These are phyloP conservation scores for Curvularia verruculosa DNA, from an alignment of 2,329 filamentous ascomycete species.

Conservation along the genomic window DNA sequence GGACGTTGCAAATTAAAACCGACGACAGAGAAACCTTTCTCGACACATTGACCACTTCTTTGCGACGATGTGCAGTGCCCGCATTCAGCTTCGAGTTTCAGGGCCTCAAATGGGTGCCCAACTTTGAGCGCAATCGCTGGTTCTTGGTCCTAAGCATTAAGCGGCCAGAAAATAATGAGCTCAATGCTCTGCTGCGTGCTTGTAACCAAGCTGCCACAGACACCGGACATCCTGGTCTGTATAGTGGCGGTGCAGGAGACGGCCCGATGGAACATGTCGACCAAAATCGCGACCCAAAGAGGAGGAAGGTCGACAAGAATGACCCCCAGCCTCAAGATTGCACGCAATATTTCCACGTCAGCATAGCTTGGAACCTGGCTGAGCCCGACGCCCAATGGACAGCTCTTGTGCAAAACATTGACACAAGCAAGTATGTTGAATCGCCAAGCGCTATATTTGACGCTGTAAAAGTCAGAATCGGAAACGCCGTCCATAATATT, in stretches of 20 bases:
- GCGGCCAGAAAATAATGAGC: slow-evolving; percentile 42
- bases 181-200: slow-evolving; percentile 63
- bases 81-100: slow-evolving; percentile 57
- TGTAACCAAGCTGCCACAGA: slow-evolving; percentile 68
- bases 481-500: slow-evolving; percentile 48
- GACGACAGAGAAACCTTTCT: slow-evolving; percentile 74
- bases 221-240: slow-evolving; percentile 74
- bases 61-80: slow-evolving; percentile 54
- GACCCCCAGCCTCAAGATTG: slow-evolving; percentile 25
- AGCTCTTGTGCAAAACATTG: slow-evolving; percentile 29
- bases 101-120: slow-evolving; percentile 68
- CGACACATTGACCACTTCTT: slow-evolving; percentile 57
- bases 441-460: slow-evolving; percentile 43
- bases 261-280: slow-evolving; percentile 34
- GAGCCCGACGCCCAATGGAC: slow-evolving; percentile 38
- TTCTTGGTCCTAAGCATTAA: slow-evolving; percentile 79
- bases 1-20: slow-evolving; percentile 76
- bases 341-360: slow-evolving; percentile 78
- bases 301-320: slow-evolving; percentile 18
- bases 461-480: slow-evolving; percentile 57
- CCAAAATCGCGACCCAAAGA: slow-evolving; percentile 18
- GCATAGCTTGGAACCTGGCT: slow-evolving; percentile 75
- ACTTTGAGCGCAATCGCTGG: slow-evolving; percentile 72
- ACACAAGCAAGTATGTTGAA: slow-evolving; percentile 27
- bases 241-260: slow-evolving; percentile 53